phyloP scores from a whole-genome alignment of 2,329 filamentous ascomycete genomes.

The Penicillium expansum region DNA sequence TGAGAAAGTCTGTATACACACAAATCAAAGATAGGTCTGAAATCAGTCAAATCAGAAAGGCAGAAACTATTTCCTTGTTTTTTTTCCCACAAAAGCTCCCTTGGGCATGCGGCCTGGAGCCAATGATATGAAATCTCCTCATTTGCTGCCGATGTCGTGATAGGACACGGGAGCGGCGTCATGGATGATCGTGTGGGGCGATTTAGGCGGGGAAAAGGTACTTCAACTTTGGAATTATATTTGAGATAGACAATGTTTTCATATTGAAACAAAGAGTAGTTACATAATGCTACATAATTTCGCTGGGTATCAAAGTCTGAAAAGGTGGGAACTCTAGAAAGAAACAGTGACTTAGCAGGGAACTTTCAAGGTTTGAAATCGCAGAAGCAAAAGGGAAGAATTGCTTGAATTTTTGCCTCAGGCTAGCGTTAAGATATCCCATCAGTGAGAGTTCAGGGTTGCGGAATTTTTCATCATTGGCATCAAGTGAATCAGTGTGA shows the following conservation, averaged over 20 bases:
- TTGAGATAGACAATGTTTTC: neutral
- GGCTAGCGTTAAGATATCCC: neutral
- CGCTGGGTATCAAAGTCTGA: neutral
- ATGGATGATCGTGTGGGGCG: neutral
- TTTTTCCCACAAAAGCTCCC: neutral
- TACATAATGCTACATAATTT: neutral
- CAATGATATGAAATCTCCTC: neutral
- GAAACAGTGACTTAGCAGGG: neutral
- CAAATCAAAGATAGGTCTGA: neutral
- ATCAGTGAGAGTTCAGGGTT: neutral
- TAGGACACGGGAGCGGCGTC: conserved; percentile 10
- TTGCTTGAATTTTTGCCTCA: neutral
- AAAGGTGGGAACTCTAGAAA: neutral
- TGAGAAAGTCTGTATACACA: neutral
- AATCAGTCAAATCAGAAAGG: neutral
- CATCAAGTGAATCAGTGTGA: neutral
- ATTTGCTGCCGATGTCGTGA: conserved; percentile 31
- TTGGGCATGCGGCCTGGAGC: neutral
- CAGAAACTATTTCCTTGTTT: neutral
- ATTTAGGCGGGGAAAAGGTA: neutral
- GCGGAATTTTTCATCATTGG: neutral
- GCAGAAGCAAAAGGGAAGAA: neutral
- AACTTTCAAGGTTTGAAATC: neutral
- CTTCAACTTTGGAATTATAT: neutral
- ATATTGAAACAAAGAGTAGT: neutral